Evolutionary conservation across 2,329 filamentous ascomycete species (phyloP).

Genomic region (Pseudogymnoascus verrucosus): DNA sequence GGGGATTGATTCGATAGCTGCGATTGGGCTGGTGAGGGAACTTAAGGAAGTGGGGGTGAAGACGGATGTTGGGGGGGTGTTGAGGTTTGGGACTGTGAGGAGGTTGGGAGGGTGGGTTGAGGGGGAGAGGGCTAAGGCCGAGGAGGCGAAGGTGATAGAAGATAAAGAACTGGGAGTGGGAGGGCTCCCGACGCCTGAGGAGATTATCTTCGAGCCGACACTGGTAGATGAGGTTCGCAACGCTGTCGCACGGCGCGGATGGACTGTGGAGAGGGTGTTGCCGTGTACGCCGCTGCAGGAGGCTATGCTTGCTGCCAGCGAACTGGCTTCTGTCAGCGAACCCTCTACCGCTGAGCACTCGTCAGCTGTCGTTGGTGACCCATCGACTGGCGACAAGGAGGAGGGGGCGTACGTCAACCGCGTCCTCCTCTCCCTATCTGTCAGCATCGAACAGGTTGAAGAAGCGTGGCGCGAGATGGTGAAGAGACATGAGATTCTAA

Average conservation of each 20-base stretch:
- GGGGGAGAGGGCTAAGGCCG: neutral
- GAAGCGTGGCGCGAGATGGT: constrained; percentile 56
- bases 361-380: neutral
- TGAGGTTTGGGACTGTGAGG: constrained; percentile 60
- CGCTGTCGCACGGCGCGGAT: constrained; percentile 17
- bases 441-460: constrained; percentile 41
- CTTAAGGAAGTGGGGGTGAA: constrained; percentile 41
- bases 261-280: constrained; percentile 47
- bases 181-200: neutral
- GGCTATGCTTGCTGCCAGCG: constrained; percentile 64
- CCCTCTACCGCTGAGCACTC: too few species aligned
- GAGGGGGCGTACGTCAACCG: constrained; percentile 62
- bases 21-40: constrained; percentile 58
- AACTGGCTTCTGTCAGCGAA: constrained; percentile 27
- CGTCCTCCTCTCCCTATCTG: constrained; percentile 38
- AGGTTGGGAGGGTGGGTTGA: constrained; percentile 40
- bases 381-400: neutral
- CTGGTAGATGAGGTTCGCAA: neutral
- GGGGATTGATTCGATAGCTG: constrained; percentile 76
- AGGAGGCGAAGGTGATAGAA: neutral
- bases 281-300: constrained; percentile 86
- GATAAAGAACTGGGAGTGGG: neutral
- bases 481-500: constrained; percentile 63
- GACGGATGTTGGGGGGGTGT: constrained; percentile 58
- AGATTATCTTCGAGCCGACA: neutral